Percentiles rank a stretch among this genome's conserved stretches.
These are phyloP conservation scores for Skeletonema menzelii DNA, from an alignment of 108 stramenopile genomes.

Conservation along the genomic window DNA sequence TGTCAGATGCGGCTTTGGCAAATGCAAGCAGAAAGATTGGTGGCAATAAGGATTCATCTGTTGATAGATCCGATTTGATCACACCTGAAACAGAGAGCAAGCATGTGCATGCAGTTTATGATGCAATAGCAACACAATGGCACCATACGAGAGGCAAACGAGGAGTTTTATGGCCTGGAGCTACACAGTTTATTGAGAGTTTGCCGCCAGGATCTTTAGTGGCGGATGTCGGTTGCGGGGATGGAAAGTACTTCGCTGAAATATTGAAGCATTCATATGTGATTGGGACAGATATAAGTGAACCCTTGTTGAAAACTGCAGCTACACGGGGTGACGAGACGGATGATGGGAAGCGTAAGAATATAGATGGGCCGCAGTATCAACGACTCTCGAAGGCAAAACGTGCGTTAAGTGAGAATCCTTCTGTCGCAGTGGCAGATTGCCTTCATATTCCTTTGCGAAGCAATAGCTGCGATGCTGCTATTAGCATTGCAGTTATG, in stretches of 20 bases:
- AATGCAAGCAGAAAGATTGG: not conserved
- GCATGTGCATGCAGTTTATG: slow-evolving; percentile 96
- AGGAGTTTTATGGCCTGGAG: slow-evolving; percentile 95
- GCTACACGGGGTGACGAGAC: slow-evolving; percentile 6
- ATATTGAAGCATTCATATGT: slow-evolving; percentile 77
- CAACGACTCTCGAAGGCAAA: slow-evolving; percentile 55
- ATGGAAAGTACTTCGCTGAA: slow-evolving; percentile 94
- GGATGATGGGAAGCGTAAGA: not conserved
- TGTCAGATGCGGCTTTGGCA: slow-evolving; percentile 9
- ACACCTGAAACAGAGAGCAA: slow-evolving; percentile 88
- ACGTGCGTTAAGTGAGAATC: slow-evolving; percentile 53
- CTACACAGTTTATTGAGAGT: slow-evolving; percentile 79
- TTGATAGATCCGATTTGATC: slow-evolving; percentile 39
- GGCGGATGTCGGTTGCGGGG: slow-evolving; percentile 97
- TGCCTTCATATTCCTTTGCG: slow-evolving; percentile 88
- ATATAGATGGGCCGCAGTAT: slow-evolving; percentile 60
- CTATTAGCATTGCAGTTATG: slow-evolving; percentile 98
- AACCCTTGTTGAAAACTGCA: slow-evolving; percentile 34
- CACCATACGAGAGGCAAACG: slow-evolving; percentile 95
- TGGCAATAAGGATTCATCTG: not conserved
- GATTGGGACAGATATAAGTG: slow-evolving; percentile 93
- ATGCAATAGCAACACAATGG: slow-evolving; percentile 97
- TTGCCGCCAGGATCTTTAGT: slow-evolving; percentile 85
- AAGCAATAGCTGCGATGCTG: slow-evolving; percentile 87
- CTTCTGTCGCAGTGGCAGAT: slow-evolving; percentile 89